phyloP scores from a whole-genome alignment of 352 stramenopile species.

The Globisporangium megalacanthum region DNA sequence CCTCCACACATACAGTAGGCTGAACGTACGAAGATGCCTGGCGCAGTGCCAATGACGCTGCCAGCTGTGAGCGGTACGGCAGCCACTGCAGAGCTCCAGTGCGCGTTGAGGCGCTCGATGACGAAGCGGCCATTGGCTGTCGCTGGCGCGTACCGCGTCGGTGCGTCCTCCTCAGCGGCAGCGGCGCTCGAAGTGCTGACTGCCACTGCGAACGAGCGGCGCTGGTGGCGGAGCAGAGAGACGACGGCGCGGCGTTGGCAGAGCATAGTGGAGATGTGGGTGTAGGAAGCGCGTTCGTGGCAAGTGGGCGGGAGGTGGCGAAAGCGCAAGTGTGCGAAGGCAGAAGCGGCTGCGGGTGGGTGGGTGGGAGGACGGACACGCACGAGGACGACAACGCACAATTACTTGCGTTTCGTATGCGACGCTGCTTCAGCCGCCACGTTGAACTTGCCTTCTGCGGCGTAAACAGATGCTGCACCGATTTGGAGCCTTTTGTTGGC shows the following conservation, averaged over 20 bases:
- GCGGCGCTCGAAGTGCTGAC: constrained; percentile 13
- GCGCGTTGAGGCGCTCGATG: constrained; percentile 70
- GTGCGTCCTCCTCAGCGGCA: constrained; percentile 23
- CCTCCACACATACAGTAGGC: not conserved
- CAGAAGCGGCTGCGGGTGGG: not conserved
- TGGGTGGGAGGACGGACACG: too few species aligned
- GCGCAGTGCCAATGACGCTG: constrained; percentile 64
- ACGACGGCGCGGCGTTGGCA: constrained; percentile 13
- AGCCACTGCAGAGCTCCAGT: constrained; percentile 71
- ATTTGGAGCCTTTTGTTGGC: not conserved
- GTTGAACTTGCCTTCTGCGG: not conserved
- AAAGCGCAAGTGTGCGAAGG: constrained; percentile 10
- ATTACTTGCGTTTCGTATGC: constrained; percentile 14
- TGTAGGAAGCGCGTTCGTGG: not conserved
- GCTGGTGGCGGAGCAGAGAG: constrained; percentile 12
- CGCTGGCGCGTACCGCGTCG: constrained; percentile 49
- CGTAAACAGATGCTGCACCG: not conserved
- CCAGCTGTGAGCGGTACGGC: constrained; percentile 54
- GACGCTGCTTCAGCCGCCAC: not conserved
- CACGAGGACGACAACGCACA: not conserved
- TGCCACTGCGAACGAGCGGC: constrained; percentile 40
- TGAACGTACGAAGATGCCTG: constrained; percentile 58
- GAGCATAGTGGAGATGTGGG: constrained; percentile 18
- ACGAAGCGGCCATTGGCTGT: constrained; percentile 60
- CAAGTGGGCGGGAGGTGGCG: constrained; percentile 5